A percentile compares a stretch with the other conserved stretches of the same genome.
These are phyloP conservation scores for Pleurostoma richardsiae DNA, from an alignment of 2,329 filamentous ascomycete genomes.

Conservation along the genomic window DNA sequence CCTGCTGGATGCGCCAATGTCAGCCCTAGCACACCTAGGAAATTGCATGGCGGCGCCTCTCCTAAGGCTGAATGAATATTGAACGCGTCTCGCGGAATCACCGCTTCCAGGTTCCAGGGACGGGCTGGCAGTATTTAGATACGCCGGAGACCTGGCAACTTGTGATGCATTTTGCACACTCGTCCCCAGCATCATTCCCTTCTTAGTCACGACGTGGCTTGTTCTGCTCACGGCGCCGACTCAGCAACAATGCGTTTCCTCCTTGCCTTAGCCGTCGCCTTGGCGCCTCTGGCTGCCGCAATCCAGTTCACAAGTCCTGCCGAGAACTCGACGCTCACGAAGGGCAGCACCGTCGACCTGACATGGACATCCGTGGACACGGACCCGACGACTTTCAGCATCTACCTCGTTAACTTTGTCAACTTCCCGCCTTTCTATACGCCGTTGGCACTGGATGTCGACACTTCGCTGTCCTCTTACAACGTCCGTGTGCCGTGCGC, in stretches of 20 bases:
- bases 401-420: slow-evolving; percentile 39
- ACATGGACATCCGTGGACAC: slow-evolving; percentile 33
- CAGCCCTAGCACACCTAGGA: too few species aligned
- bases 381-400: slow-evolving; percentile 29
- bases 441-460: slow-evolving; percentile 26
- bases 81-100: too few species aligned
- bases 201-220: too few species aligned
- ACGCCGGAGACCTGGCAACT: too few species aligned
- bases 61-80: too few species aligned
- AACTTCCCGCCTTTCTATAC: slow-evolving; percentile 35
- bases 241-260: slow-evolving; percentile 16
- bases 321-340: slow-evolving; percentile 27
- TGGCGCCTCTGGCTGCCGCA: slow-evolving; percentile 22
- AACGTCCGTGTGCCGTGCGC: slow-evolving; percentile 32
- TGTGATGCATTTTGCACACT: too few species aligned
- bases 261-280: slow-evolving; percentile 18
- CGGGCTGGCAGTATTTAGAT: too few species aligned
- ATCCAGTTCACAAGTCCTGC: slow-evolving; percentile 22
- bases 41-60: too few species aligned
- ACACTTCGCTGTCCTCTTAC: slow-evolving; percentile 20
- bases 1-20: too few species aligned
- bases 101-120: too few species aligned
- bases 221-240: too few species aligned
- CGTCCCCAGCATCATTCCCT: too few species aligned
- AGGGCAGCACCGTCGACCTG: slow-evolving; percentile 25